Base-by-base conservation (phyloP, 768 basidiomycete genomes). In the Mycena galericulata region DNA sequence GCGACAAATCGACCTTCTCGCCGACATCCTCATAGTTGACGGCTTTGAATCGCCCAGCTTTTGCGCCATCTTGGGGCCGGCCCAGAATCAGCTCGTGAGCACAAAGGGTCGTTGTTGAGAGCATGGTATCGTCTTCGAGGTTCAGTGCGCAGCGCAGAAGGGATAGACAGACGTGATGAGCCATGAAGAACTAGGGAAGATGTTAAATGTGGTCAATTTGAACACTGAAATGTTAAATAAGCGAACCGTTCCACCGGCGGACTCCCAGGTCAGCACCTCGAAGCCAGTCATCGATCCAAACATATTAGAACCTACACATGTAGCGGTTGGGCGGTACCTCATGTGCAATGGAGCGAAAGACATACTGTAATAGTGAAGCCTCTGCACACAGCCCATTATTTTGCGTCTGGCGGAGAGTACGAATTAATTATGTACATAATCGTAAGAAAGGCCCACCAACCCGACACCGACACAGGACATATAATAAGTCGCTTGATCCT, bases 81-180 rank as follows among this genome's bases (percentile, higher is more conserved):
- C 77, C 76, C 2, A 78, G 32, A 30, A 78, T 67, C 8, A 62
- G n/a, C 27, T 75, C 72, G 29, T 76, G 63, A 30, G 71, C 72
- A 29, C 40, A 59, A 20, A 78, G 58, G 9, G 64, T 62, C 18
- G 54, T 59, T 11, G 70, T 27, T 9, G 58, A 41, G 15, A 67
- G 59, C 1, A 43, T 12, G 24, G 27, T 50, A 17, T 68, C 58
- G 11, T 68, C 68, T 26, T 73, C 66, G 45, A 40, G 45, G 4
- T 67, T 65, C 24, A 76, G 63, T 27, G 67, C 36, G 38, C 68
- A 70, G 63, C 76, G 76, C 9, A 79, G 51, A 29, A 79, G 51
- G 24, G 58, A 45, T 14, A 64, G 62, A 41, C 77, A 77, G 14
- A 50, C 60, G 14, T 40, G 56, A 51, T 77, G 76, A 43, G 70